Percentiles rank a stretch among this genome's conserved stretches.
phyloP scores from a whole-genome alignment of 1,284 basidiomycete genomes.

The Cutaneotrichosporon dermatis region DNA sequence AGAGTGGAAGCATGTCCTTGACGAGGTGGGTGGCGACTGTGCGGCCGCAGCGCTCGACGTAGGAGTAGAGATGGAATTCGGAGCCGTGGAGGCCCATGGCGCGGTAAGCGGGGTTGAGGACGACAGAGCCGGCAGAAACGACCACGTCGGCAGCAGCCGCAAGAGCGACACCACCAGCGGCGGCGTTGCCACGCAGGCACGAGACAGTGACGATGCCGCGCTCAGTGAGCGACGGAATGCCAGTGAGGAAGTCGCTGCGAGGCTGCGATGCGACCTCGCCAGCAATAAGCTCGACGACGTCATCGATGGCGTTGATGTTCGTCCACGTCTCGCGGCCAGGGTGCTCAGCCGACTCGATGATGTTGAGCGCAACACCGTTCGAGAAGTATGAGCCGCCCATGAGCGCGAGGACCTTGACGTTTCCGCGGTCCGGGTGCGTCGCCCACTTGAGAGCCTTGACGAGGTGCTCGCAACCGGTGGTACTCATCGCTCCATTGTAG shows the following conservation, averaged over 20 bases:
- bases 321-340: slow-evolving; percentile 51
- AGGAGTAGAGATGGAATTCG: slow-evolving; percentile 51
- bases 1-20: slow-evolving; percentile 50
- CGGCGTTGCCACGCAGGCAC: slow-evolving; percentile 51
- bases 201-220: slow-evolving; percentile 51
- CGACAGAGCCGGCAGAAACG: slow-evolving; percentile 44
- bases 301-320: slow-evolving; percentile 52
- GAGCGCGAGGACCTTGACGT: slow-evolving; percentile 46
- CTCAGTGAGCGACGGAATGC: slow-evolving; percentile 39
- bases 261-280: slow-evolving; percentile 29
- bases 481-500: slow-evolving; percentile 53
- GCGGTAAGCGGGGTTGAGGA: slow-evolving; percentile 52
- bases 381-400: slow-evolving; percentile 51
- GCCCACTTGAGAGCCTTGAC: slow-evolving; percentile 47
- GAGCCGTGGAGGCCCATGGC: slow-evolving; percentile 51
- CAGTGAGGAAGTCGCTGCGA: slow-evolving; percentile 36
- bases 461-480: slow-evolving; percentile 48
- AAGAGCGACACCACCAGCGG: slow-evolving; percentile 52
- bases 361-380: slow-evolving; percentile 53
- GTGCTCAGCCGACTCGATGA: slow-evolving; percentile 48
- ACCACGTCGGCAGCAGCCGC: slow-evolving; percentile 51
- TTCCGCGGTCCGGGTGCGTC: slow-evolving; percentile 33
- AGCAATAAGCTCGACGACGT: slow-evolving; percentile 46
- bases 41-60: slow-evolving; percentile 46
- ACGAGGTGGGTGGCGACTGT: slow-evolving; percentile 39